Conservation (phyloP, 2,329 filamentous ascomycete species). For the Penicillium thymicola region DNA sequence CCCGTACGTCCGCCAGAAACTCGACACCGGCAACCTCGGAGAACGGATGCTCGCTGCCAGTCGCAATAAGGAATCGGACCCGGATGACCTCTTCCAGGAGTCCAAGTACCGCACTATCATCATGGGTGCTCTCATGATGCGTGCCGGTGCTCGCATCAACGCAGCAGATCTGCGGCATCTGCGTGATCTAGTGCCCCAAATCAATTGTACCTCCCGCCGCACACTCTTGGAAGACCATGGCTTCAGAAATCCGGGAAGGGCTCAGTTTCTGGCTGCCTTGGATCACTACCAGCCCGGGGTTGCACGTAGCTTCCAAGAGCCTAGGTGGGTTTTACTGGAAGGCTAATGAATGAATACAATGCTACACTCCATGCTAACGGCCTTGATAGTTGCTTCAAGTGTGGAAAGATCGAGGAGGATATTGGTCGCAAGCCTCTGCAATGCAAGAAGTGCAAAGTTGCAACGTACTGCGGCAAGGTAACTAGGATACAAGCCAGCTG, state of each 20-base stretch:
- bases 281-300: constrained; percentile 2
- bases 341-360: too few species aligned
- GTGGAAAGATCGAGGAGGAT: constrained; percentile 1
- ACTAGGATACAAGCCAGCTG: background rate
- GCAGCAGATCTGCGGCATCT: background rate
- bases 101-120: constrained; percentile 3
- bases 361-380: background rate
- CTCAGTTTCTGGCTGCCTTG: constrained; percentile 7
- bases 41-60: background rate
- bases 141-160: background rate
- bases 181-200: background rate
- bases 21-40: background rate
- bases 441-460: background rate
- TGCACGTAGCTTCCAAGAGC: background rate
- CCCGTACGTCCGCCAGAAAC: background rate
- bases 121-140: constrained; percentile 4
- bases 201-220: background rate
- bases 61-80: background rate
- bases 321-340: background rate
- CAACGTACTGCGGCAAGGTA: constrained; percentile 1
- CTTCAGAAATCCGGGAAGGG: constrained; percentile 1
- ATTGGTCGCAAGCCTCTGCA: background rate
- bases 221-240: background rate
- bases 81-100: background rate
- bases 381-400: constrained; percentile 1